These are phyloP conservation scores for Saccharomycopsis phalli DNA, from an alignment of 1,139 yeast species.

Conservation along the genomic window DNA sequence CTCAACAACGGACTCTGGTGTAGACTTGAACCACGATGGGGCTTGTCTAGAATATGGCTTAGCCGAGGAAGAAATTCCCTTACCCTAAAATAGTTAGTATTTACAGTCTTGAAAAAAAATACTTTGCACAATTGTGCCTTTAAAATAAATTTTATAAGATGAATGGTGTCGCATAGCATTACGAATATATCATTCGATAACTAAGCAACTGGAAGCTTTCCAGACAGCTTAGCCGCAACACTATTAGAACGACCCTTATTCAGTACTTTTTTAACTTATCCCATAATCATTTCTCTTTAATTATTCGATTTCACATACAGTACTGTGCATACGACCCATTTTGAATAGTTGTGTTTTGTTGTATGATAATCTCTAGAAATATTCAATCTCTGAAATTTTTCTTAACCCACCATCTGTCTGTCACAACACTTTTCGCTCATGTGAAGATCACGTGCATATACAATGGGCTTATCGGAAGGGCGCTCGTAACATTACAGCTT, in stretches of 20 bases:
- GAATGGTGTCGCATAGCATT: slow-evolving; percentile 18
- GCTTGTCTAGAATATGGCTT: slow-evolving; percentile 98
- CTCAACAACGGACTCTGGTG: slow-evolving; percentile 93
- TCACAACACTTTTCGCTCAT: too few species aligned
- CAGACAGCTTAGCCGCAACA: slow-evolving; percentile 10
- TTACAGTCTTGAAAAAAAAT: background rate
- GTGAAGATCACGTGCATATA: too few species aligned
- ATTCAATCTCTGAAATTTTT: slow-evolving; percentile 1
- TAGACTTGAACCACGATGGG: slow-evolving; percentile 99
- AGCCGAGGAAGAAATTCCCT: slow-evolving; percentile 99
- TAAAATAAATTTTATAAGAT: background rate
- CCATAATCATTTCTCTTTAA: background rate
- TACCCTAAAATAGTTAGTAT: slow-evolving; percentile 61
- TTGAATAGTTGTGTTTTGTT: slow-evolving; percentile 33
- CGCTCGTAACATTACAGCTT: too few species aligned
- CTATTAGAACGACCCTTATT: slow-evolving; percentile 31
- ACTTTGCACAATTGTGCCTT: background rate
- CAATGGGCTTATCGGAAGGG: too few species aligned
- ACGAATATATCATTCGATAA: slow-evolving; percentile 12
- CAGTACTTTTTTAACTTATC: slow-evolving; percentile 23
- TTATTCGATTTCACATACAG: slow-evolving; percentile 44
- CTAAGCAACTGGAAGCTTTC: too few species aligned
- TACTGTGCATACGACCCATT: slow-evolving; percentile 79
- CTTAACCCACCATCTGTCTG: too few species aligned
- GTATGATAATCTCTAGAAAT: background rate